Evolutionary conservation across 2,329 filamentous ascomycete species (phyloP).

Genomic region (Anthostomella pinea): DNA sequence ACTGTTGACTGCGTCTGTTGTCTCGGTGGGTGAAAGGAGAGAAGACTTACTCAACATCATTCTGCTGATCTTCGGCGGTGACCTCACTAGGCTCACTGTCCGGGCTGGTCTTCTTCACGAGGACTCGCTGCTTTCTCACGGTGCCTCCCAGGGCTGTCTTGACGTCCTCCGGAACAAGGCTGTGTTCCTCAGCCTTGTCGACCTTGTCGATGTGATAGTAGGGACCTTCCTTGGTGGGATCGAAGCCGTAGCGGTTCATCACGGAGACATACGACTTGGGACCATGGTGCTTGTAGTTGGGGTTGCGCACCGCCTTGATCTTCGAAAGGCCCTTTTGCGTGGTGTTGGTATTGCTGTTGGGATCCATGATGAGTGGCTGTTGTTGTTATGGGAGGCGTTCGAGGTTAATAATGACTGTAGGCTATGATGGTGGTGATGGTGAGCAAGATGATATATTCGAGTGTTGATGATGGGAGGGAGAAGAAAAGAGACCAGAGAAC

Average conservation of each 20-base stretch:
- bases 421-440: no score
- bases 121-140: slow-evolving; percentile 41
- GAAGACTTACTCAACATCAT: slow-evolving; percentile 49
- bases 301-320: slow-evolving; percentile 53
- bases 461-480: no score
- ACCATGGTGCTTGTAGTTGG: slow-evolving; percentile 56
- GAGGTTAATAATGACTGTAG: no score
- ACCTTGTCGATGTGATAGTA: slow-evolving; percentile 52
- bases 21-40: no score
- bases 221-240: slow-evolving; percentile 60
- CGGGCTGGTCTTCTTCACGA: slow-evolving; percentile 43
- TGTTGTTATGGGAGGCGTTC: no score
- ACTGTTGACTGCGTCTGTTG: no score
- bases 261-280: slow-evolving; percentile 61
- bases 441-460: no score
- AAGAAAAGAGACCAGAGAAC: no score
- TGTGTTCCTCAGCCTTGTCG: slow-evolving; percentile 45
- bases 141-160: slow-evolving; percentile 46
- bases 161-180: slow-evolving; percentile 40
- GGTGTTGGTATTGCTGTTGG: slow-evolving; percentile 33
- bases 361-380: slow-evolving; percentile 29
- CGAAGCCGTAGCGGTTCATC: slow-evolving; percentile 61
- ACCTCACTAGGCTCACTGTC: slow-evolving; percentile 44
- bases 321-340: slow-evolving; percentile 38
- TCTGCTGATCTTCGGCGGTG: slow-evolving; percentile 61